Conservation (phyloP, 2,329 filamentous ascomycete species). For the Fusarium sp. region DNA sequence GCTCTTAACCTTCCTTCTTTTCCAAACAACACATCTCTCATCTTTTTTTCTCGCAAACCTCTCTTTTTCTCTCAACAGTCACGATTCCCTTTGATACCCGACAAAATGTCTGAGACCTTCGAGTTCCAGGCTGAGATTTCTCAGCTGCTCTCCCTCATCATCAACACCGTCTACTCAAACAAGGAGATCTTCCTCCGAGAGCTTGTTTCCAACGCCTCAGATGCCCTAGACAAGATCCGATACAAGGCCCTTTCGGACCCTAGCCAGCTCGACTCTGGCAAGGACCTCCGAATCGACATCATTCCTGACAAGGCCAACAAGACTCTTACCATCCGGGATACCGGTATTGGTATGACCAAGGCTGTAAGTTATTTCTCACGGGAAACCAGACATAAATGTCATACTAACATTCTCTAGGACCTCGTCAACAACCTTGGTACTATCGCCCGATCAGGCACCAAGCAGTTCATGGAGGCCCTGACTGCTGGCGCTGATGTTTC, state of each 20-base stretch:
- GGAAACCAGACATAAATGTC: not conserved
- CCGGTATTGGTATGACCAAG: slow-evolving; percentile 99
- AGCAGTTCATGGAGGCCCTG: slow-evolving; percentile 99
- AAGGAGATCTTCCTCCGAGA: slow-evolving; percentile 99
- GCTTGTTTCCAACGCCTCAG: slow-evolving; percentile 96
- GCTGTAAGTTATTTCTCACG: slow-evolving; percentile 71
- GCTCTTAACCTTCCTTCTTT: slow-evolving; percentile 38
- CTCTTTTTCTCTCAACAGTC: slow-evolving; percentile 36
- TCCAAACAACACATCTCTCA: slow-evolving; percentile 33
- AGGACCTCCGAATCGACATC: slow-evolving; percentile 99
- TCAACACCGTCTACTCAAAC: slow-evolving; percentile 99
- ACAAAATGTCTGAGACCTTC: slow-evolving; percentile 94
- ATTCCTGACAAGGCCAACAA: slow-evolving; percentile 97
- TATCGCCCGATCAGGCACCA: slow-evolving; percentile 98
- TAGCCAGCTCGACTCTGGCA: slow-evolving; percentile 94
- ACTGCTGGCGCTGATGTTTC: slow-evolving; percentile 98
- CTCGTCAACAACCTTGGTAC: slow-evolving; percentile 99
- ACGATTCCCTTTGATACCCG: slow-evolving; percentile 52
- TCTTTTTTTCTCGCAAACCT: slow-evolving; percentile 11
- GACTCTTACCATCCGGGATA: slow-evolving; percentile 96
- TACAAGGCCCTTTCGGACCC: slow-evolving; percentile 98
- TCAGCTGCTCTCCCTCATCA: slow-evolving; percentile 99
- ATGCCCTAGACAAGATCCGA: slow-evolving; percentile 99
- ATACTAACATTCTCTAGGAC: slow-evolving; percentile 63
- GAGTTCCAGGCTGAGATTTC: slow-evolving; percentile 99